Conservation (phyloP, 2,329 filamentous ascomycete genomes). For the Fusarium zealandicum region DNA sequence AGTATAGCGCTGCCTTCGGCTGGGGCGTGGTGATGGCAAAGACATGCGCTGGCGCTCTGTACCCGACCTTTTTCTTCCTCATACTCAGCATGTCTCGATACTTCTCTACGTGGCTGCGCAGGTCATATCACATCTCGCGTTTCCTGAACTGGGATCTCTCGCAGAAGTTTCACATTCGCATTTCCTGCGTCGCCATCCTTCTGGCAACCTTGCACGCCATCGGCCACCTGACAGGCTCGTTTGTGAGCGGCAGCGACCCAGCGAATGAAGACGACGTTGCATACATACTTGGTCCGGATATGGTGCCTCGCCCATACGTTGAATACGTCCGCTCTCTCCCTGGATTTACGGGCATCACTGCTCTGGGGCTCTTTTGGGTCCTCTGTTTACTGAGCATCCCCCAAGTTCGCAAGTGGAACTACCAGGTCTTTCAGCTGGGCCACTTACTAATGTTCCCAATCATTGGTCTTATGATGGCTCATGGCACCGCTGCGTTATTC, state of each 20-base stretch:
- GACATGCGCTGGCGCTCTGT: conserved; percentile 60
- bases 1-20: conserved; percentile 59
- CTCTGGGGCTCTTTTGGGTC: conserved; percentile 57
- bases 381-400: conserved; percentile 59
- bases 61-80: conserved; percentile 65
- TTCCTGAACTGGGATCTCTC: conserved; percentile 65
- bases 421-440: conserved; percentile 64
- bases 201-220: conserved; percentile 62
- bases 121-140: conserved; percentile 59
- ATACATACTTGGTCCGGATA: conserved; percentile 52
- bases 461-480: conserved; percentile 61
- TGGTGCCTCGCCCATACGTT: conserved; percentile 53
- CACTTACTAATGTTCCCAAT: conserved; percentile 67
- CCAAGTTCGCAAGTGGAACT: conserved; percentile 57
- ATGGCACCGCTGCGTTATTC: conserved; percentile 58
- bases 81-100: conserved; percentile 65
- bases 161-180: conserved; percentile 63
- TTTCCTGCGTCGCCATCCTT: conserved; percentile 57
- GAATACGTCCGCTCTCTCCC: conserved; percentile 56
- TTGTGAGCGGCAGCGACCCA: conserved; percentile 57
- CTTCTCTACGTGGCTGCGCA: conserved; percentile 59
- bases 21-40: conserved; percentile 65
- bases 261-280: conserved; percentile 55
- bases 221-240: conserved; percentile 61
- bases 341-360: conserved; percentile 59